Evolutionary conservation across 2,329 filamentous ascomycete species (phyloP).

Genomic region (Cytospora schulzeri): DNA sequence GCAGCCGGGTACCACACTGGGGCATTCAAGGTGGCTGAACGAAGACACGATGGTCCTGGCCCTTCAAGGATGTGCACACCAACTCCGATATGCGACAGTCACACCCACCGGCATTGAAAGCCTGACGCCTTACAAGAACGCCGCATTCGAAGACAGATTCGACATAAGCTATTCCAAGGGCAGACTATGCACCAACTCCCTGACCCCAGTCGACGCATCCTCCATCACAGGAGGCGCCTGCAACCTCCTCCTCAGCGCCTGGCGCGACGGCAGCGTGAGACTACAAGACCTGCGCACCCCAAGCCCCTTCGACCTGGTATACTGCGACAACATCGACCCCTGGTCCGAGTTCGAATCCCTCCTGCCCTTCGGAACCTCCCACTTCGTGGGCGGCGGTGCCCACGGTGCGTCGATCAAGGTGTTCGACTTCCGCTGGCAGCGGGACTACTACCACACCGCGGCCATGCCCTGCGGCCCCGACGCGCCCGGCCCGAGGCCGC

Average conservation of each 20-base stretch:
- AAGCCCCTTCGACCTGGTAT: constrained; percentile 49
- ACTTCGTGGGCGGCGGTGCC: constrained; percentile 54
- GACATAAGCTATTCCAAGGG: constrained; percentile 31
- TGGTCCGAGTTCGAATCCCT: constrained; percentile 49
- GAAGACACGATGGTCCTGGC: constrained; percentile 49
- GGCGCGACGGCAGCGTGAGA: constrained; percentile 53
- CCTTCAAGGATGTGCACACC: constrained; percentile 44
- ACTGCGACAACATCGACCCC: constrained; percentile 56
- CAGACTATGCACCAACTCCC: constrained; percentile 41
- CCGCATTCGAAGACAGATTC: constrained; percentile 33
- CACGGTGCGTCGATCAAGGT: constrained; percentile 48
- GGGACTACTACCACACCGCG: constrained; percentile 50
- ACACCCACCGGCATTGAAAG: constrained; percentile 49
- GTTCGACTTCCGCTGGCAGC: constrained; percentile 57
- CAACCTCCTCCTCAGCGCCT: constrained; percentile 52
- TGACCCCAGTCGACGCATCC: constrained; percentile 46
- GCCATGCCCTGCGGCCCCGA: constrained; percentile 48
- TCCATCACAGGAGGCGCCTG: constrained; percentile 38
- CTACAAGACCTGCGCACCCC: constrained; percentile 55
- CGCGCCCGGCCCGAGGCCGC: constrained; percentile 41
- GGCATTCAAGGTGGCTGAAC: constrained; percentile 48
- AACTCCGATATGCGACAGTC: constrained; percentile 49
- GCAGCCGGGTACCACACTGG: constrained; percentile 30
- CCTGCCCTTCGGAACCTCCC: constrained; percentile 51
- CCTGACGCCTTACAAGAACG: constrained; percentile 39